Conservation (phyloP, 371 early-diverging fungal species). For the Amoeboaphelidium protococcarum region DNA sequence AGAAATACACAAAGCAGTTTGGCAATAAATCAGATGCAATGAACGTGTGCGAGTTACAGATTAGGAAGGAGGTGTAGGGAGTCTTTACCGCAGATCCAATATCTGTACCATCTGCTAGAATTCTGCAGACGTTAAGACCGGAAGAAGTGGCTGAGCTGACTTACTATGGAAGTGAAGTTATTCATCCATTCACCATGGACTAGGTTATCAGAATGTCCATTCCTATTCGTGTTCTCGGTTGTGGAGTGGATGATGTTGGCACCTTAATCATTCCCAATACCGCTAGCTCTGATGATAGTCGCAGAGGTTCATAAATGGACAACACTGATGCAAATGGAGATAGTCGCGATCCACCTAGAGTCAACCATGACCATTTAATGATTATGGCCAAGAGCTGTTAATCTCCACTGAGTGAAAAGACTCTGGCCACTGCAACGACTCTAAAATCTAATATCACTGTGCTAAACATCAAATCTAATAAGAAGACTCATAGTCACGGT, state of each 20-base stretch:
- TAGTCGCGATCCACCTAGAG: background rate
- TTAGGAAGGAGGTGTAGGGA: slow-evolving; percentile 98
- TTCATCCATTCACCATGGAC: slow-evolving; percentile 97
- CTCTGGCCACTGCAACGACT: slow-evolving; percentile 64
- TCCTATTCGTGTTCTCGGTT: slow-evolving; percentile 90
- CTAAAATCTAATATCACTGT: slow-evolving; percentile 80
- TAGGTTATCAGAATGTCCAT: slow-evolving; percentile 80
- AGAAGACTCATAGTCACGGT: slow-evolving; percentile 75
- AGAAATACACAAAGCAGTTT: no score
- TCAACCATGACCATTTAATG: background rate
- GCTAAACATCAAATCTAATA: slow-evolving; percentile 78
- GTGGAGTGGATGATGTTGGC: slow-evolving; percentile 64
- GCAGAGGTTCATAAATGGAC: no score
- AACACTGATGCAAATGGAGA: no score
- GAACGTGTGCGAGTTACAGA: slow-evolving; percentile 51
- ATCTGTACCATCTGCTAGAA: slow-evolving; percentile 64
- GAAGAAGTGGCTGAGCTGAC: slow-evolving; percentile 94
- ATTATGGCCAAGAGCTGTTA: background rate
- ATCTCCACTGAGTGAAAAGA: background rate
- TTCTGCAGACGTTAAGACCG: slow-evolving; percentile 70
- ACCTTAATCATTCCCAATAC: slow-evolving; percentile 66
- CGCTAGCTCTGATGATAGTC: no score
- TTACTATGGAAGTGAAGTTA: slow-evolving; percentile 9
- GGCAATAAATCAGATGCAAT: slow-evolving; percentile 23
- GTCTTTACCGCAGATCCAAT: slow-evolving; percentile 97